Evolutionary conservation across 176 grass and related monocot species (phyloP).

Genomic region (Hsuehochloa calcarea): DNA sequence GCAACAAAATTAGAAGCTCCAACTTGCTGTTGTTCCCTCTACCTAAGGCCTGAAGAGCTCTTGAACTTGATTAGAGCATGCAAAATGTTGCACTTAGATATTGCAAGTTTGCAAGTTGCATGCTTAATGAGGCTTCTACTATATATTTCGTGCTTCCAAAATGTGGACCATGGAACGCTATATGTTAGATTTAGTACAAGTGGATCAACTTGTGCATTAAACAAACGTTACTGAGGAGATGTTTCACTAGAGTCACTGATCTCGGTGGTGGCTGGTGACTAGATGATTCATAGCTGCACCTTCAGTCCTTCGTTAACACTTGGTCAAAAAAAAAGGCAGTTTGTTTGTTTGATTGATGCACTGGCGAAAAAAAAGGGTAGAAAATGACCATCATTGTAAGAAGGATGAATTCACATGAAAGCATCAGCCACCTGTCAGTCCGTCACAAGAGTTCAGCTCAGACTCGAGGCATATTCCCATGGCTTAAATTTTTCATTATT

Average conservation of each 20-base stretch:
- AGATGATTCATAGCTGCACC: conserved; percentile 18
- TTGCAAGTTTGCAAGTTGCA: conserved; percentile 32
- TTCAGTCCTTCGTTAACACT: conserved; percentile 18
- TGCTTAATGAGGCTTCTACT: conserved; percentile 32
- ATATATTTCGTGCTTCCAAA: conserved; percentile 9
- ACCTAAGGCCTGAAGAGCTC: conserved; percentile 18
- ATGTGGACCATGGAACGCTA: not conserved
- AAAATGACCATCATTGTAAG: not conserved
- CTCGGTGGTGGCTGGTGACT: not conserved
- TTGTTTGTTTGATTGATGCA: conserved; percentile 23
- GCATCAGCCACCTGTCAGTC: conserved; percentile 18
- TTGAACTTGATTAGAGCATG: conserved; percentile 27
- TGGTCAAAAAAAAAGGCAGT: not conserved
- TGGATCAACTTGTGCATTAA: conserved; percentile 15
- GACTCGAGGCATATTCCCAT: conserved; percentile 28
- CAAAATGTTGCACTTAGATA: conserved; percentile 11
- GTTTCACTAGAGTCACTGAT: conserved; percentile 15
- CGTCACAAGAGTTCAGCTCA: conserved; percentile 13
- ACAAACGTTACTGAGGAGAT: not conserved
- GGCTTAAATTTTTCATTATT: not conserved
- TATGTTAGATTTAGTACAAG: conserved; percentile 9
- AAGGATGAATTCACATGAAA: conserved; percentile 19
- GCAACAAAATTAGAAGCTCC: conserved; percentile 41
- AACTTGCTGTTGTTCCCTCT: conserved; percentile 39
- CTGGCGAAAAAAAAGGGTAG: not conserved